Base-by-base conservation (phyloP, 306 rosid genomes). In the Castanea sativa region DNA sequence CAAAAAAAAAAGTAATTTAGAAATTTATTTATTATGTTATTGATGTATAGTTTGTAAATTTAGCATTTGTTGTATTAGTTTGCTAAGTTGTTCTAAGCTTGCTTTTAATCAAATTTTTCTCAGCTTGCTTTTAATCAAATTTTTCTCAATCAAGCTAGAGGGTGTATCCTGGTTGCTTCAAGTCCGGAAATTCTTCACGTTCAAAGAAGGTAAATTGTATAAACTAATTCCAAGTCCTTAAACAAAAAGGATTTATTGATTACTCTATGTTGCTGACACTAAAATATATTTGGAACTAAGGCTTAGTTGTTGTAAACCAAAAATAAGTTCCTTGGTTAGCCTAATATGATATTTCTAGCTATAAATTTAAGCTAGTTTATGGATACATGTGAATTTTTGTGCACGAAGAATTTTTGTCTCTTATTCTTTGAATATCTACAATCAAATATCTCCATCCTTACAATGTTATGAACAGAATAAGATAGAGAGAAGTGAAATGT, bases 151-250 rank as follows among this genome's bases (percentile, higher is more conserved):
- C 88, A 94, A 96, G 98, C 92, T 79, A 79, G 98, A 79, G 97
- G 98, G 43, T 93, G 98, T 63, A 85, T 92, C 76, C 85, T 93
- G 63, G 97, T 86, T 76, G 93, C 95, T 82, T 91, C 97, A 43
- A 93, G 98, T 85, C 97, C 97, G 1, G 97, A 91, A 85, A 91
- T 91, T 80, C 95, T 93, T 67, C 92, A 4, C 88, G 91, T 12
- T 77, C 86, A 12, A 87, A 87, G 76, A 74, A 86, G 85, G 97
- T 90, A 73, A 64, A 69, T 49, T 35, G 41, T 4, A 4, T 25
- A 5, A 4, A 35, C 41, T 35, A 35, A 35, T 38, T 43, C 55
- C 27, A 71, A 33, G 75, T 70, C 73, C 67, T 60, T 18, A 43
- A 76, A 83, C 64, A 32, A 60, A 79, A 25, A 13, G 25, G 38